A percentile compares a stretch with the other conserved stretches of the same genome.
phyloP scores from a whole-genome alignment of 345 rosid species.

The Lagerstroemia speciosa region DNA sequence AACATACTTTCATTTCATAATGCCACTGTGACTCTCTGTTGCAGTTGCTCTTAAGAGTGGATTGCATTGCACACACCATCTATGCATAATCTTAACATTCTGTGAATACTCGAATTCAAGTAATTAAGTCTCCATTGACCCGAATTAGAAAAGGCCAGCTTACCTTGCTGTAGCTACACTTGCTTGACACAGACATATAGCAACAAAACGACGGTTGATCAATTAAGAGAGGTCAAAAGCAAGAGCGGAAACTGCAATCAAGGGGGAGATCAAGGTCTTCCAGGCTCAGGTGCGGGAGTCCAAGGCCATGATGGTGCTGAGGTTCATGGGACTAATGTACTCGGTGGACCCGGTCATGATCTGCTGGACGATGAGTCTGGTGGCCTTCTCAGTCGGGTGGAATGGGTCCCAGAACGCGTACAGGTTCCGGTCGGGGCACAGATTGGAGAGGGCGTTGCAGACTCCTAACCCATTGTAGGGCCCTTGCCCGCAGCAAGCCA shows the following conservation, averaged over 20 bases:
- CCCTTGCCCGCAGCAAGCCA: constrained; percentile 53
- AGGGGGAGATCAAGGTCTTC: not conserved
- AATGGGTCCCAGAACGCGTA: constrained; percentile 45
- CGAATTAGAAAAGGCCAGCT: too few relatives aligned
- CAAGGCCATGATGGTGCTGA: constrained; percentile 38
- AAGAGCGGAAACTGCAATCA: not conserved
- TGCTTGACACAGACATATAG: too few relatives aligned
- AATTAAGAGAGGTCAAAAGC: not conserved
- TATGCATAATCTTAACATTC: too few relatives aligned
- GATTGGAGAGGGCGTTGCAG: constrained; percentile 27
- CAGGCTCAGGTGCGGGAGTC: constrained; percentile 17
- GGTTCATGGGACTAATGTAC: constrained; percentile 44
- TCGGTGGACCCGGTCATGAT: constrained; percentile 21
- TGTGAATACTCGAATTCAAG: too few relatives aligned
- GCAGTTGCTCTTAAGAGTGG: too few relatives aligned
- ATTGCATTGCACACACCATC: too few relatives aligned
- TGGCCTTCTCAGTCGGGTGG: constrained; percentile 41
- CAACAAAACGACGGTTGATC: not conserved
- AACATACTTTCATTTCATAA: too few relatives aligned
- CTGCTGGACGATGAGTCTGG: constrained; percentile 19
- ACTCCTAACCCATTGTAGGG: constrained; percentile 38
- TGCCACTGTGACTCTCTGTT: too few relatives aligned
- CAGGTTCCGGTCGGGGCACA: constrained; percentile 35
- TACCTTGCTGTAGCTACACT: too few relatives aligned
- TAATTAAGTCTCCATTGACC: too few relatives aligned